A percentile compares a stretch with the other conserved stretches of the same genome.
Evolutionary conservation across 1,139 yeast genomes (phyloP).

Genomic region (Zygoascus sp.): DNA sequence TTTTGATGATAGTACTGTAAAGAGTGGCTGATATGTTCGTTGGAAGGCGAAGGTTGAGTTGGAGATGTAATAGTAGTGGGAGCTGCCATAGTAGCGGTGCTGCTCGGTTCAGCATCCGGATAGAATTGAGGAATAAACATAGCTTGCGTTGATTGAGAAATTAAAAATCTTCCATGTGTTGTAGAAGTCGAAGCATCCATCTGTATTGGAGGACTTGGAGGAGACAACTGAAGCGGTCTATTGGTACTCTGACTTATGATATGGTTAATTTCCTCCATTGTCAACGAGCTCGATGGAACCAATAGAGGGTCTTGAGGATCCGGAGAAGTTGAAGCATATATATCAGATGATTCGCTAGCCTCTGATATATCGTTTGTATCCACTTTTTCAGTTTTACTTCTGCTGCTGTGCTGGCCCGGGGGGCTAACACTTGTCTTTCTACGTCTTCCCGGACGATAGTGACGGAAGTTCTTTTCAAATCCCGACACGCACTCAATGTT

Average conservation of each 20-base stretch:
- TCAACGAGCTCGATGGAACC: not conserved
- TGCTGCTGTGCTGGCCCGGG: not conserved
- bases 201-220: not conserved
- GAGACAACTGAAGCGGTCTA: not conserved
- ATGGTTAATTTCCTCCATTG: conserved; percentile 6
- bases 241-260: not conserved
- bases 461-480: conserved; percentile 5
- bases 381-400: not conserved
- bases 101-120: not conserved
- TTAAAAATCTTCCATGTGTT: not conserved
- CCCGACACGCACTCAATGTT: conserved; percentile 3
- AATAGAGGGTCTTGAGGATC: not conserved
- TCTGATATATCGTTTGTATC: not conserved
- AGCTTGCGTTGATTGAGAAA: not conserved
- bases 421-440: not conserved
- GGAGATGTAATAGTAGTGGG: no score
- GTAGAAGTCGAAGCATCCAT: not conserved
- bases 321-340: not conserved
- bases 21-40: not conserved
- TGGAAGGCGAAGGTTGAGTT: not conserved
- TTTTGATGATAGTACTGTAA: not conserved
- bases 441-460: conserved; percentile 1
- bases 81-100: not conserved
- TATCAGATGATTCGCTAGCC: not conserved
- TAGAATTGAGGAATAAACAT: not conserved